Percentiles rank a stretch among this genome's conserved stretches.
These are phyloP conservation scores for Boletus patriciae DNA, from an alignment of 768 basidiomycete species.

Conservation along the genomic window DNA sequence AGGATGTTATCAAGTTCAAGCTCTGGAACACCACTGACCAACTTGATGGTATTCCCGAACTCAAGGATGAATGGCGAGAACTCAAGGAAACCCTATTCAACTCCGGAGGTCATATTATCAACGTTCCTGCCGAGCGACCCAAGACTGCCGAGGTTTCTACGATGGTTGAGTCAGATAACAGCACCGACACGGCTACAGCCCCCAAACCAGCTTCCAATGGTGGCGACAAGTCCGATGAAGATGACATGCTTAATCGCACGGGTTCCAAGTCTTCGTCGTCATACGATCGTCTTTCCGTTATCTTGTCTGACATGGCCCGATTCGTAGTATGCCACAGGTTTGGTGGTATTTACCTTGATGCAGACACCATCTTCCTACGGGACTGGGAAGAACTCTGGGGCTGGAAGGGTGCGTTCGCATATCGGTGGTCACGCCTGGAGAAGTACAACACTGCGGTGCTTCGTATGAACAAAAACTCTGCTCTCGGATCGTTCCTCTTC, in stretches of 20 bases:
- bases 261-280: conserved; percentile 86
- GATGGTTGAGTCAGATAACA: conserved; percentile 21
- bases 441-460: conserved; percentile 97
- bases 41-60: conserved; percentile 85
- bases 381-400: conserved; percentile 99
- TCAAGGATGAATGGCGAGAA: conserved; percentile 86
- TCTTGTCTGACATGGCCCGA: conserved; percentile 94
- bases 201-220: conserved; percentile 23
- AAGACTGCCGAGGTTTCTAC: conserved; percentile 26
- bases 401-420: conserved; percentile 95
- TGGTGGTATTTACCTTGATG: conserved; percentile 95
- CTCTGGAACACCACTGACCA: conserved; percentile 99
- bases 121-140: conserved; percentile 51
- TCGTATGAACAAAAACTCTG: conserved; percentile 89
- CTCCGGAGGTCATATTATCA: conserved; percentile 76
- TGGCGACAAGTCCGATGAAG: conserved; percentile 40
- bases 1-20: conserved; percentile 90
- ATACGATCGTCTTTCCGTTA: conserved; percentile 90
- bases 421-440: conserved; percentile 90
- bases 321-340: conserved; percentile 97
- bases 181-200: conserved; percentile 17
- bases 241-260: conserved; percentile 72
- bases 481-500: conserved; percentile 91
- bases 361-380: conserved; percentile 91
- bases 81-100: conserved; percentile 79